These are phyloP conservation scores for Tylopilus balloui DNA, from an alignment of 768 basidiomycete species.

Conservation along the genomic window DNA sequence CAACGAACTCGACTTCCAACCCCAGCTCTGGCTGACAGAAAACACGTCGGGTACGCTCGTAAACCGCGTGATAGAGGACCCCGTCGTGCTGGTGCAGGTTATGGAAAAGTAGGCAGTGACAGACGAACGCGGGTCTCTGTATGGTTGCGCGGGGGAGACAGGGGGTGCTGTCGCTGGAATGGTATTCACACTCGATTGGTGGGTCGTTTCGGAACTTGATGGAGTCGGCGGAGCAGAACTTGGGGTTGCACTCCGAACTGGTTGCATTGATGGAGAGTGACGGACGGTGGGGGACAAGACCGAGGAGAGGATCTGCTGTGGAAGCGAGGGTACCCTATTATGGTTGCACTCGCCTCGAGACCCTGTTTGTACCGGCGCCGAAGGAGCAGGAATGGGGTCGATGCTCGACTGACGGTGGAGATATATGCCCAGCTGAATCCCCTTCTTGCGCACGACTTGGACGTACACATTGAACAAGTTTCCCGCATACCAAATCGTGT, in stretches of 20 bases:
- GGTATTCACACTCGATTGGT: conserved; percentile 20
- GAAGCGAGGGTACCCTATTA: conserved; percentile 30
- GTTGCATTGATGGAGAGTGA: conserved; percentile 44
- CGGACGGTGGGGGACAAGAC: conserved; percentile 30
- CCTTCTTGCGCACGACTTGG: conserved; percentile 83
- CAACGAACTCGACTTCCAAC: conserved; percentile 74
- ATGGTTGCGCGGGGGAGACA: conserved; percentile 57
- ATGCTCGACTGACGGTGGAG: conserved; percentile 80
- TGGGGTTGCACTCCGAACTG: conserved; percentile 46
- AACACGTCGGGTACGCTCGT: conserved; percentile 85
- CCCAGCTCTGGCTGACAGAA: conserved; percentile 85
- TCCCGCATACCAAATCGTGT: conserved; percentile 88
- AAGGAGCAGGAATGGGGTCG: conserved; percentile 73
- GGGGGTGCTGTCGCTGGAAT: conserved; percentile 43
- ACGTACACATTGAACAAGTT: conserved; percentile 87
- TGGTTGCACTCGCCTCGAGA: conserved; percentile 22
- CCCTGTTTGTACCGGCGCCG: conserved; percentile 43
- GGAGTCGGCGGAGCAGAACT: conserved; percentile 24
- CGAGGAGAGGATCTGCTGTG: conserved; percentile 29
- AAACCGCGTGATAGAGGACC: conserved; percentile 79
- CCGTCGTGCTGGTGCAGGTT: conserved; percentile 75
- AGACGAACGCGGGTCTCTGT: conserved; percentile 66
- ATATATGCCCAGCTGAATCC: conserved; percentile 79
- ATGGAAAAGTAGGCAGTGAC: conserved; percentile 82
- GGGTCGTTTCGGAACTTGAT: conserved; percentile 17